Percentiles rank a stretch among this genome's conserved stretches.
Evolutionary conservation across 2,329 filamentous ascomycete species (phyloP).

Genomic region (Waltergamsia citrina): DNA sequence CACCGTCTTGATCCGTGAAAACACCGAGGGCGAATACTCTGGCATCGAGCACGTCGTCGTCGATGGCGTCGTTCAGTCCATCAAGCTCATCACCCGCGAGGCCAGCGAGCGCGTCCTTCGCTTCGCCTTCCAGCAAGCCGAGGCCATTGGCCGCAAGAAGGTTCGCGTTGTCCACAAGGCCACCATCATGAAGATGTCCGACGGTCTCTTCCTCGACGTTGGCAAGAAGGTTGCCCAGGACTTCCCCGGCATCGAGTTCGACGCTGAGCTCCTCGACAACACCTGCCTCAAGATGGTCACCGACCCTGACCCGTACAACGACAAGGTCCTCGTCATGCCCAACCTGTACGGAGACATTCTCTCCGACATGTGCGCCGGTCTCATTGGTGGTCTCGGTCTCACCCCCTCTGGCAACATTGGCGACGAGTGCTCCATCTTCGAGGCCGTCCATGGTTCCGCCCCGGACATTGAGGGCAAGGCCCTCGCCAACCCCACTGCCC

Average conservation of each 20-base stretch:
- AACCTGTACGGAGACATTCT: conserved; percentile 99
- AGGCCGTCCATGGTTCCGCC: conserved; percentile 92
- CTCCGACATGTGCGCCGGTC: conserved; percentile 97
- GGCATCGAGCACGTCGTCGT: conserved; percentile 98
- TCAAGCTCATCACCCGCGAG: conserved; percentile 97
- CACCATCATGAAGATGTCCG: conserved; percentile 99
- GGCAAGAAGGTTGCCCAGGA: conserved; percentile 85
- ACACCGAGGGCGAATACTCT: conserved; percentile 99
- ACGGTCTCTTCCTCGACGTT: conserved; percentile 92
- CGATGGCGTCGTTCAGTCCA: conserved; percentile 95
- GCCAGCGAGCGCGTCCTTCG: conserved; percentile 92
- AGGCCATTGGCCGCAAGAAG: conserved; percentile 89
- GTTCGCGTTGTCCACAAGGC: conserved; percentile 98
- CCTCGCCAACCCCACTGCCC: conserved; percentile 93
- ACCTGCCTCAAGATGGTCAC: conserved; percentile 98
- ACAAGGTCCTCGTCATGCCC: conserved; percentile 97
- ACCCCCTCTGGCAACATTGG: conserved; percentile 98
- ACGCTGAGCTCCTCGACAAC: conserved; percentile 97
- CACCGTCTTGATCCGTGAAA: conserved; percentile 96
- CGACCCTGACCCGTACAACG: conserved; percentile 93
- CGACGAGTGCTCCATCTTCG: conserved; percentile 99
- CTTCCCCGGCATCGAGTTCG: conserved; percentile 92
- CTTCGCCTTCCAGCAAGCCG: conserved; percentile 96
- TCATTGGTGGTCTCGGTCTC: conserved; percentile 94
- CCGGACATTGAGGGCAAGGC: conserved; percentile 95